Evolutionary conservation across 331 rosid genomes (phyloP), one percentile per base, ranked within the genome.

Genomic region (Ulmus americana): DNA sequence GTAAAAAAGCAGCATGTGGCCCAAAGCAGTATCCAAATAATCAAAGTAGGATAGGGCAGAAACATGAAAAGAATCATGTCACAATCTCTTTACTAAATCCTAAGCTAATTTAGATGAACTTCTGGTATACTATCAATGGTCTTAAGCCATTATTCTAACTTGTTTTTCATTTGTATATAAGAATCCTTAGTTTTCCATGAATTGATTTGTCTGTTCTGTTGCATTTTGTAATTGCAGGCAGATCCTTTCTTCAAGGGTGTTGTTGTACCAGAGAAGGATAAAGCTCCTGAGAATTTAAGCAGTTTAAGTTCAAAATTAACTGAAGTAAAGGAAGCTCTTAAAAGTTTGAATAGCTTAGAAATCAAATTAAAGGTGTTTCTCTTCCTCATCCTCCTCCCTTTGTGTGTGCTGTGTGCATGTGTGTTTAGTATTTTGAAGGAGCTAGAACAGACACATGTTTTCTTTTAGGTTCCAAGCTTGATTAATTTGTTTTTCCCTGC

Each of bases 211-310:
- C 35, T n/a, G 61, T n/a, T 6, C 4, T 55, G 52, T 67, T 66
- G 59, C 50, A 14, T 64, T 10, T n/a, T 45, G 41, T 49, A 15
- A 39, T 5, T 8, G 74, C 76, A 80, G 86, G 78, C 73, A 10
- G 86, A 74, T 53, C 86, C 83, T 15, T 81, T 59, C 63, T 74
- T 81, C 59, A 55, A 53, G n/a, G 86, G 86, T 48, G 59, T 55
- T 43, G 70, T 81, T 69, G 20, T 64, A 48, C 80, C 86, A 1
- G 65, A 59, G 70, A 53, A 70, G 45, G 83, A 77, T 28, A 45
- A 1, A 39, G 58, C 64, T 47, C 65, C 70, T 44, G 78, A 74
- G 20, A 58, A 48, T 47, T 35, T 16, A 45, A 55, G 65, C 56
- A 50, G 59, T 50, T 43, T 74, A 70, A 58, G 63, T 60, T 45